These are phyloP conservation scores for Yarrowia sp. DNA, from an alignment of 805 yeast genomes.

Conservation along the genomic window DNA sequence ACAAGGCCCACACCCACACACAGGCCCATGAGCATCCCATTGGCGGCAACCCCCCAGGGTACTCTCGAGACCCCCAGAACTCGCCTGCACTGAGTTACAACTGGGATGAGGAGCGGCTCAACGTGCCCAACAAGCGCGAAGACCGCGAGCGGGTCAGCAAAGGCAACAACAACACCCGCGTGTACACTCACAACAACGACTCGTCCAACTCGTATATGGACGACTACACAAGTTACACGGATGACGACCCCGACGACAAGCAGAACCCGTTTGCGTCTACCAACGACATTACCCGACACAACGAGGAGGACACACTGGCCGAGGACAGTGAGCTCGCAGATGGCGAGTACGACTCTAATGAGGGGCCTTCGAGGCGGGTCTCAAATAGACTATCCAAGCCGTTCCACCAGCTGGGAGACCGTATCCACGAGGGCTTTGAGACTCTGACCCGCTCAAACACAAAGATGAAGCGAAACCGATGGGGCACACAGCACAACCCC, in stretches of 20 bases:
- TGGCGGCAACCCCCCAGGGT: conserved; percentile 10
- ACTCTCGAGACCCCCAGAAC: not conserved
- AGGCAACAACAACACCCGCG: not conserved
- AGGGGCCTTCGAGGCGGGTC: conserved; percentile 26
- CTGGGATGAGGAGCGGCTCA: conserved; percentile 24
- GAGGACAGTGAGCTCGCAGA: conserved; percentile 27
- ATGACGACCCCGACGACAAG: conserved; percentile 18
- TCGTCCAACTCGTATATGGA: conserved; percentile 15
- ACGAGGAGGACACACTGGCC: conserved; percentile 15
- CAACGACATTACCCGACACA: conserved; percentile 16
- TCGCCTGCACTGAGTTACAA: conserved; percentile 20
- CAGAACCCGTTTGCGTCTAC: conserved; percentile 13
- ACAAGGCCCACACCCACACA: conserved; percentile 7
- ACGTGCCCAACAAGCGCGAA: not conserved
- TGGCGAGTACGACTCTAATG: conserved; percentile 27
- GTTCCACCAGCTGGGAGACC: conserved; percentile 24
- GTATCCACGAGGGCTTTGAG: conserved; percentile 21
- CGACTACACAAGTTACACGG: conserved; percentile 20
- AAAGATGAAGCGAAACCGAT: conserved; percentile 69
- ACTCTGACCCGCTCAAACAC: conserved; percentile 42
- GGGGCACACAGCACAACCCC: conserved; percentile 85
- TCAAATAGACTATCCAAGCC: conserved; percentile 15
- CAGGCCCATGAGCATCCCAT: conserved; percentile 8
- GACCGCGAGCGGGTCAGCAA: not conserved
- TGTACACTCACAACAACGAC: conserved; percentile 13